These are phyloP conservation scores for Kitagawia praeruptora DNA, from an alignment of 129 eudicot species.

Conservation along the genomic window DNA sequence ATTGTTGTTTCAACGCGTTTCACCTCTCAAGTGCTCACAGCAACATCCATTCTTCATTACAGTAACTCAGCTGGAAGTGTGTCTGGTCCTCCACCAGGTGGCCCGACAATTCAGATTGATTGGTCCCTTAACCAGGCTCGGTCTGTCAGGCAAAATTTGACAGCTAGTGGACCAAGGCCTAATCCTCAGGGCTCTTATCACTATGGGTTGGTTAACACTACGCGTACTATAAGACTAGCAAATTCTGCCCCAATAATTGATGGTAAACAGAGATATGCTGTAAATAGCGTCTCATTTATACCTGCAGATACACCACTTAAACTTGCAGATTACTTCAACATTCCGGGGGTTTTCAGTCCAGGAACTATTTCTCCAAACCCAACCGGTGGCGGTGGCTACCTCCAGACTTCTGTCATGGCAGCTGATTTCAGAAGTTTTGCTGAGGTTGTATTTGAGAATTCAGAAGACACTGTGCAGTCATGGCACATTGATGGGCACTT, in stretches of 20 bases:
- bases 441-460: slow-evolving; percentile 6
- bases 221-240: slow-evolving; percentile 3
- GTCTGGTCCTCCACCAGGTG: slow-evolving; percentile 8
- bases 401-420: slow-evolving; percentile 10
- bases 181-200: slow-evolving; percentile 9
- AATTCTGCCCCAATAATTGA: slow-evolving; percentile 4
- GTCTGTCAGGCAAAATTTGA: slow-evolving; percentile 1
- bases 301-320: slow-evolving; percentile 9
- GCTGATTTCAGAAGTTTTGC: slow-evolving; percentile 8
- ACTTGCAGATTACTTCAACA: slow-evolving; percentile 7
- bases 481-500: slow-evolving; percentile 8
- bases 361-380: slow-evolving; percentile 3
- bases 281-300: slow-evolving; percentile 3
- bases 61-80: slow-evolving; percentile 3
- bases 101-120: slow-evolving; percentile 6
- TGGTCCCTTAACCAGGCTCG: slow-evolving; percentile 10
- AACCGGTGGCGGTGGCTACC: slow-evolving; percentile 1
- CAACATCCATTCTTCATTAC: slow-evolving; percentile 8
- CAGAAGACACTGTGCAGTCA: slow-evolving; percentile 6
- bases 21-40: slow-evolving; percentile 7
- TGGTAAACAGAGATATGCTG: slow-evolving; percentile 9
- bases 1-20: slow-evolving; percentile 7
- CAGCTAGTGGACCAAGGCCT: slow-evolving; percentile 10
- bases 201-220: slow-evolving; percentile 7
- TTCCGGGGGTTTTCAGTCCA: slow-evolving; percentile 1